A percentile compares a stretch with the other conserved stretches of the same genome.
phyloP scores from a whole-genome alignment of 306 rosid genomes.

The Sechiopsis laciniata region DNA sequence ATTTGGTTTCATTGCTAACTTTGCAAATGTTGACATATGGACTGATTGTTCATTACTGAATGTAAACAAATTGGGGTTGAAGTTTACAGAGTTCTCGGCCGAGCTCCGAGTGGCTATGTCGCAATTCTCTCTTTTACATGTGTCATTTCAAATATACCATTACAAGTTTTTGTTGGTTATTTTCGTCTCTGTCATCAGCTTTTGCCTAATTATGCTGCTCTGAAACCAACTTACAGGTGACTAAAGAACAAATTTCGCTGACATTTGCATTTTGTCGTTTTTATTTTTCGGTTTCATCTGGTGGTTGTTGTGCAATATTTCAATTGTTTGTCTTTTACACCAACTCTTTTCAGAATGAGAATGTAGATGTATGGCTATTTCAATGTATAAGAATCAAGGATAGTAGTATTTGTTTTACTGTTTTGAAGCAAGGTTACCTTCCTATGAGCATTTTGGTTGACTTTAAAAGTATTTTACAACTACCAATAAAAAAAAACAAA shows the following conservation, averaged over 20 bases:
- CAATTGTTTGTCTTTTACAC: not conserved
- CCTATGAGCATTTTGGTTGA: too few relatives aligned
- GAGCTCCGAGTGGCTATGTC: not conserved
- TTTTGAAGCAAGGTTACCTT: too few relatives aligned
- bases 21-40: not conserved
- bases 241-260: not conserved
- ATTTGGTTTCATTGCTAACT: conserved; percentile 3
- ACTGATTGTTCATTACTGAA: not conserved
- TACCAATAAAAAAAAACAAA: too few relatives aligned
- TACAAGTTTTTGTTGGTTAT: not conserved
- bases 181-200: not conserved
- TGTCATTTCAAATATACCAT: not conserved
- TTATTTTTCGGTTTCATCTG: not conserved
- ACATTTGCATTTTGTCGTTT: not conserved
- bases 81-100: not conserved
- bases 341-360: not conserved
- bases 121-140: not conserved
- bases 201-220: not conserved
- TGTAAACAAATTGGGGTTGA: not conserved
- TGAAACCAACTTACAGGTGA: not conserved
- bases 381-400: not conserved
- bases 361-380: not conserved
- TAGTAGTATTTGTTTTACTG: not conserved
- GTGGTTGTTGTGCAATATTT: not conserved
- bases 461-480: too few relatives aligned